These are phyloP conservation scores for Amanita rubescens DNA, from an alignment of 768 basidiomycete genomes.

Conservation along the genomic window DNA sequence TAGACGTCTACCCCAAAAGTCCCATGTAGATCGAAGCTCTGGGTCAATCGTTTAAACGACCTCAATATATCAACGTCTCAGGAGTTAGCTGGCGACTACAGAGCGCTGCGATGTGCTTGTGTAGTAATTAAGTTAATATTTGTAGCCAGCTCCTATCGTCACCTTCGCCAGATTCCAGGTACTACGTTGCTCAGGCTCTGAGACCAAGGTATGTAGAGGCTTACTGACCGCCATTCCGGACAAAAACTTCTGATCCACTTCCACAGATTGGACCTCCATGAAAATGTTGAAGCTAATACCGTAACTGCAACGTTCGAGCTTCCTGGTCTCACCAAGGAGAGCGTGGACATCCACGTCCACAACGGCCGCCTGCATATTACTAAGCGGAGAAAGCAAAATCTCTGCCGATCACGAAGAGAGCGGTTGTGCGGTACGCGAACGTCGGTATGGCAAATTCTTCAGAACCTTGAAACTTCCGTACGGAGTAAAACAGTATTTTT, in stretches of 20 bases:
- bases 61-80: no score
- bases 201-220: no score
- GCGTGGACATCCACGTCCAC: conserved; percentile 44
- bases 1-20: no score
- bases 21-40: no score
- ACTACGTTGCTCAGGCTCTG: conserved; percentile 3
- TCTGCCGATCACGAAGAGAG: conserved; percentile 25
- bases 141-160: no score
- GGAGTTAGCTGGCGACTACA: no score
- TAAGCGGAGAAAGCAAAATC: conserved; percentile 36
- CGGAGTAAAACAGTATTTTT: conserved; percentile 37
- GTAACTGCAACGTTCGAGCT: conserved; percentile 53
- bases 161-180: no score
- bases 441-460: conserved; percentile 37
- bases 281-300: conserved; percentile 35
- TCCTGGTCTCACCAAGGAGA: conserved; percentile 46
- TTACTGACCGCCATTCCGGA: neutral
- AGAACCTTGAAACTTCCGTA: conserved; percentile 40
- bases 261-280: conserved; percentile 47
- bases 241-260: neutral
- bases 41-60: no score
- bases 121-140: no score
- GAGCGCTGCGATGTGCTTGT: no score
- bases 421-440: conserved; percentile 39
- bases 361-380: conserved; percentile 41